Percentiles rank a stretch among this genome's conserved stretches.
phyloP scores from a whole-genome alignment of 331 rosid genomes.

The Rosa hybrid region DNA sequence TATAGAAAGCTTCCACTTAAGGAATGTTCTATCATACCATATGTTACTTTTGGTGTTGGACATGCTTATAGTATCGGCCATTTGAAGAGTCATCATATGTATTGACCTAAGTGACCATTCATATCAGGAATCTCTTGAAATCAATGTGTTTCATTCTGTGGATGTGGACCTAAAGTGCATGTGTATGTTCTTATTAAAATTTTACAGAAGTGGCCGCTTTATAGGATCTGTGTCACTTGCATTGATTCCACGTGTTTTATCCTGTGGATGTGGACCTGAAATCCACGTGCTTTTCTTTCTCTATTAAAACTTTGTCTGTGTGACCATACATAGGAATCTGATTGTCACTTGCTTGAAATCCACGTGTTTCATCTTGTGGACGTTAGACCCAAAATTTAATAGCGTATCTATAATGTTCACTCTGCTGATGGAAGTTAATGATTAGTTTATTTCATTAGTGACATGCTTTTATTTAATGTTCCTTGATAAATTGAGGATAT shows the following conservation, averaged over 20 bases:
- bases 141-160: neutral
- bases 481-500: neutral
- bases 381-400: neutral
- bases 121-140: neutral
- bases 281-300: neutral
- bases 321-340: conserved; percentile 8
- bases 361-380: conserved; percentile 14
- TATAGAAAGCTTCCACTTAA: neutral
- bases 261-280: neutral
- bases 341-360: neutral
- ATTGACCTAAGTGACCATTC: neutral
- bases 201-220: neutral
- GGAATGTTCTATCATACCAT: neutral
- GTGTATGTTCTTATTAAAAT: neutral
- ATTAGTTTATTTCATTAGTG: neutral
- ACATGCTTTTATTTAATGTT: neutral
- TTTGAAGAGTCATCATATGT: neutral
- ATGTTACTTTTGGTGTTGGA: neutral
- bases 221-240: conserved; percentile 3
- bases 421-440: conserved; percentile 1
- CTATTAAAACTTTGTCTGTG: neutral
- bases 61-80: neutral
- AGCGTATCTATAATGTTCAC: neutral
- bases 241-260: conserved; percentile 19
- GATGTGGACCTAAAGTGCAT: neutral